Percentiles rank a stretch among this genome's conserved stretches.
Conservation (phyloP, 495 filamentous ascomycete genomes). For the Hypoxylon perforatum region DNA sequence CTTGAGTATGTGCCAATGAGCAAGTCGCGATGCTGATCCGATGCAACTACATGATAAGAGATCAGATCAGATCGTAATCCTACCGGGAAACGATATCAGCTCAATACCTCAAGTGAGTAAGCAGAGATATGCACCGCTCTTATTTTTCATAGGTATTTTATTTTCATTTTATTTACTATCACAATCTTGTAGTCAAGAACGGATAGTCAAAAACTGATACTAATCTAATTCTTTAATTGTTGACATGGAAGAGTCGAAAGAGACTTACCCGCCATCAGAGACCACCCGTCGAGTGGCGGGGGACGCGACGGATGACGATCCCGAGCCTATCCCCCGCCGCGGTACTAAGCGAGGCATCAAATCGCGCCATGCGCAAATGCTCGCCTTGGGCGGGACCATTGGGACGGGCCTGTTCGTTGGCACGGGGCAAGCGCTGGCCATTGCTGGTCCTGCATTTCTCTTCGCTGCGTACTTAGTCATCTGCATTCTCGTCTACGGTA, state of each 20-base stretch:
- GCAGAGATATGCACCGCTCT: neutral
- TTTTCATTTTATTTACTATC: neutral
- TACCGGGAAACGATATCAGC: neutral
- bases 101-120: neutral
- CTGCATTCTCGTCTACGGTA: constrained; percentile 37
- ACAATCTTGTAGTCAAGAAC: neutral
- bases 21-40: neutral
- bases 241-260: constrained; percentile 20
- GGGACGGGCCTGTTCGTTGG: constrained; percentile 64
- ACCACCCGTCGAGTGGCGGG: neutral
- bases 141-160: neutral
- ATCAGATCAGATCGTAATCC: neutral
- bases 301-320: constrained; percentile 3
- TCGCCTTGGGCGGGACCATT: constrained; percentile 70
- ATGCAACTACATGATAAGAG: constrained; percentile 16
- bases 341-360: constrained; percentile 39
- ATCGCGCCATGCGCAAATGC: constrained; percentile 67
- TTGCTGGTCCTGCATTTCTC: constrained; percentile 48
- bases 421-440: constrained; percentile 47
- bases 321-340: constrained; percentile 4
- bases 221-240: neutral
- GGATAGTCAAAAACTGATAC: neutral
- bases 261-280: neutral
- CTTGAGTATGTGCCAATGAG: constrained; percentile 1
- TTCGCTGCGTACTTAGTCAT: constrained; percentile 52